phyloP scores from a whole-genome alignment of 352 stramenopile genomes.

The Globisporangium megalacanthum region DNA sequence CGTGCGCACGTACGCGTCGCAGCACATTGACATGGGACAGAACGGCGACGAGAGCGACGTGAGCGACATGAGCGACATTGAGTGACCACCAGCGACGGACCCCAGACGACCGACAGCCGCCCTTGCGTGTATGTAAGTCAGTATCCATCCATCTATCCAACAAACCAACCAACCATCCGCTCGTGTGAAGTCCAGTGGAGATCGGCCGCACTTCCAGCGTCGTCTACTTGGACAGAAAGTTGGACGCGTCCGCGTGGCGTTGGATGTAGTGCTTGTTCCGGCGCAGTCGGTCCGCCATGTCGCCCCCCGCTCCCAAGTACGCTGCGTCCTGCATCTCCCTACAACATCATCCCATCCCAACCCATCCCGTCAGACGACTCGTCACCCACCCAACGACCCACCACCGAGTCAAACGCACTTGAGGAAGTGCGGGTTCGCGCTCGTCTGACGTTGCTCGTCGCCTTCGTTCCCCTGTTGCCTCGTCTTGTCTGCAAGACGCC shows the following conservation, averaged over 20 bases:
- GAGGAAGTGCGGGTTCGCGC: constrained; percentile 68
- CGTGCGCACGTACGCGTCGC: constrained; percentile 70
- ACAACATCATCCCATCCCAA: no score
- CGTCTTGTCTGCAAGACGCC: constrained; percentile 43
- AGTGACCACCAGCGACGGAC: no score
- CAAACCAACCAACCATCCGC: neutral
- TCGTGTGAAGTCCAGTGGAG: neutral
- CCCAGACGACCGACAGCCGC: no score
- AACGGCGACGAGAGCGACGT: constrained; percentile 75
- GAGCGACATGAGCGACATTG: constrained; percentile 82
- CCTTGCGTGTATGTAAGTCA: neutral
- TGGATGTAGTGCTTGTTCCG: constrained; percentile 87
- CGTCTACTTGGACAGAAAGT: constrained; percentile 73
- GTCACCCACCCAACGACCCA: no score
- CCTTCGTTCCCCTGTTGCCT: constrained; percentile 52
- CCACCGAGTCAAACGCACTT: constrained; percentile 31
- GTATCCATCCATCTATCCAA: no score
- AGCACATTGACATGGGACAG: constrained; percentile 68
- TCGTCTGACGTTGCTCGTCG: constrained; percentile 43
- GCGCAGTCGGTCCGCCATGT: constrained; percentile 68
- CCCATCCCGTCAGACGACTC: neutral
- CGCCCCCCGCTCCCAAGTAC: constrained; percentile 58
- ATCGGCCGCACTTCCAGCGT: neutral
- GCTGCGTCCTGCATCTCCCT: constrained; percentile 68
- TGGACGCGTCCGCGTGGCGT: constrained; percentile 61